These are phyloP conservation scores for Clavispora santaluciae DNA, from an alignment of 805 yeast species.

Conservation along the genomic window DNA sequence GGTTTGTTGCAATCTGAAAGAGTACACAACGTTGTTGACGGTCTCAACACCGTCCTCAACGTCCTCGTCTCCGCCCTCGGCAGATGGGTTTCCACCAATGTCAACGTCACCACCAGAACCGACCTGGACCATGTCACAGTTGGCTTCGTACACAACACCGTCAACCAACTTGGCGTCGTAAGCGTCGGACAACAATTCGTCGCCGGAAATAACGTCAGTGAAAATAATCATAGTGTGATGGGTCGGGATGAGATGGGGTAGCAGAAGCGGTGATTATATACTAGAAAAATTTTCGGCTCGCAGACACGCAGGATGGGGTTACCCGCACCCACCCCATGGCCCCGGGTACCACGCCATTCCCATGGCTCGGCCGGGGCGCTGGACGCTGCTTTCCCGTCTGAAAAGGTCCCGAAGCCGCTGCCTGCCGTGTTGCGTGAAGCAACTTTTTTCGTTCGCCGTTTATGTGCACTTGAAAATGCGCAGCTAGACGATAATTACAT, in stretches of 20 bases:
- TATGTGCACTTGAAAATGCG: too few species aligned
- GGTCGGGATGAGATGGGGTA: not conserved
- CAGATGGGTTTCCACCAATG: slow-evolving; percentile 99
- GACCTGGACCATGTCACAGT: slow-evolving; percentile 88
- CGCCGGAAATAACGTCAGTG: slow-evolving; percentile 83
- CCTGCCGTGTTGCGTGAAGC: too few species aligned
- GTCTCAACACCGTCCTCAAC: slow-evolving; percentile 81
- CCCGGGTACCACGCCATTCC: not conserved
- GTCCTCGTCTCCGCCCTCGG: slow-evolving; percentile 78
- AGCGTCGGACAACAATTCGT: slow-evolving; percentile 96
- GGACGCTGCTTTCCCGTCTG: too few species aligned
- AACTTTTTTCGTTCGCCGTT: too few species aligned
- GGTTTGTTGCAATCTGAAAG: slow-evolving; percentile 96
- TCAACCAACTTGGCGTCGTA: slow-evolving; percentile 86
- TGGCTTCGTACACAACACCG: slow-evolving; percentile 92
- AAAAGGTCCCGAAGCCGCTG: too few species aligned
- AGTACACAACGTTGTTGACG: slow-evolving; percentile 97
- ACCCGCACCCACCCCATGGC: slow-evolving; percentile 16
- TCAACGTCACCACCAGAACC: slow-evolving; percentile 84
- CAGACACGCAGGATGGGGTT: slow-evolving; percentile 12
- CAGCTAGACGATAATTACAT: too few species aligned
- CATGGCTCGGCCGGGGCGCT: too few species aligned
- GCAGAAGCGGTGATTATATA: slow-evolving; percentile 7
- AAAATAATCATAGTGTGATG: slow-evolving; percentile 34
- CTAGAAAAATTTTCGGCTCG: slow-evolving; percentile 9